Base-by-base conservation (phyloP, 768 basidiomycete species). In the Lyophyllum semitale region DNA sequence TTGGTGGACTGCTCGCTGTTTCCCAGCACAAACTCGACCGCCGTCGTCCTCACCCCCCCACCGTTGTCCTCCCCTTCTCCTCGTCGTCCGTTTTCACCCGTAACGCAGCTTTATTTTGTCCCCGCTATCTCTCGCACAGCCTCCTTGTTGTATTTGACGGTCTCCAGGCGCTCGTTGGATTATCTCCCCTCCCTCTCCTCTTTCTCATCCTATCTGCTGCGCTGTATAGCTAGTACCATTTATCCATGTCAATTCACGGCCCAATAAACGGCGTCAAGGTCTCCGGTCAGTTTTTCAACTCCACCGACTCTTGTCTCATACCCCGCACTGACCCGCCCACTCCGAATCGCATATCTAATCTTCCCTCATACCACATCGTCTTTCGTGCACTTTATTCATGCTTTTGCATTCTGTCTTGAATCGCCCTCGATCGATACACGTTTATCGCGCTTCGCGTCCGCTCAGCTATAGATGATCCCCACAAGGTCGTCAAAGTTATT, bases 401-500 rank as follows among this genome's bases (percentile, higher is more conserved):
- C 55, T 51, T 56, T 51, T 32, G 35, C 41, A 13, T 61, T 56
- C 43, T 43, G 44, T 23, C 51, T 53, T 57, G 67, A 69, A 73
- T 78, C 73, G 69, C 64, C 59, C 56, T 59, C 67, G 62, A 73
- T 73, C 76, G 65, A 68, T 65, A 49, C 68, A 57, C 67, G 53
- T 67, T 64, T 64, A 63, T 37, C 63, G 40, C 62, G 51, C 43
- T 58, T 64, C 50, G 50, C 59, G 27, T 47, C 53, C 50, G 56
- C 50, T 64, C 72, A 89, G 87, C 85, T 70, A 85, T 90, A 76
- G 97, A 98, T 78, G 96, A 99, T 78, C 94, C 96, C n/a, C 84
- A 89, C 73, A 92, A 92, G 77, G 83, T 97, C 67, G 89, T 96
- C 78, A 94, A 92, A 72, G 97, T 99, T 66, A 81, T 91, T 70